These are phyloP conservation scores for Gamsiella multidivaricata DNA, from an alignment of 192 early-diverging fungal species.

Conservation along the genomic window DNA sequence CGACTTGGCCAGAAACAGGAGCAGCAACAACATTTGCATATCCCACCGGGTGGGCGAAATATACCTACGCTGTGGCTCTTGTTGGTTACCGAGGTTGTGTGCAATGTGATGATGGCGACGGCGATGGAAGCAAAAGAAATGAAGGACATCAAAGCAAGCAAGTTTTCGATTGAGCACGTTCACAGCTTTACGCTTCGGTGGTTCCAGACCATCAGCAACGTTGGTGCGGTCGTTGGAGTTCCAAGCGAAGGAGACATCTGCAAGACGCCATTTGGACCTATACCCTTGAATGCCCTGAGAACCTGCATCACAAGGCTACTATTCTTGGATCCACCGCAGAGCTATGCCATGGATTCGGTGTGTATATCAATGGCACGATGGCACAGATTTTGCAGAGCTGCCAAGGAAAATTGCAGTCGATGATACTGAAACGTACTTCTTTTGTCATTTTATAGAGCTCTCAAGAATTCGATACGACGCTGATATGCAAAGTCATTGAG, in stretches of 20 bases:
- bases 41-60: conserved; percentile 16
- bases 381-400: no score
- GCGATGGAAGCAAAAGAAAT: conserved; percentile 39
- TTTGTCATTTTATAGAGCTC: no score
- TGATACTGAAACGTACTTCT: no score
- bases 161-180: conserved; percentile 37
- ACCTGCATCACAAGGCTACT: conserved; percentile 27
- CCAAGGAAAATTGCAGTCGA: no score
- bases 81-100: conserved; percentile 41
- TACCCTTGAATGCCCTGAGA: conserved; percentile 21
- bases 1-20: conserved; percentile 39
- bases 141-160: conserved; percentile 37
- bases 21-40: conserved; percentile 15
- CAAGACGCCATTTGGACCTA: conserved; percentile 36
- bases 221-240: background rate
- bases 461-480: conserved; percentile 33
- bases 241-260: conserved; percentile 25
- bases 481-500: conserved; percentile 37
- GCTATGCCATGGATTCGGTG: conserved; percentile 43
- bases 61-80: conserved; percentile 31
- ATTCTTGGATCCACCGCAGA: conserved; percentile 36
- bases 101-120: conserved; percentile 44
- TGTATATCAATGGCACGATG: background rate
- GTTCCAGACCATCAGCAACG: conserved; percentile 37
- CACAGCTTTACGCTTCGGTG: conserved; percentile 34